Conservation (phyloP, 805 yeast genomes). For the Brettanomyces nanus region DNA sequence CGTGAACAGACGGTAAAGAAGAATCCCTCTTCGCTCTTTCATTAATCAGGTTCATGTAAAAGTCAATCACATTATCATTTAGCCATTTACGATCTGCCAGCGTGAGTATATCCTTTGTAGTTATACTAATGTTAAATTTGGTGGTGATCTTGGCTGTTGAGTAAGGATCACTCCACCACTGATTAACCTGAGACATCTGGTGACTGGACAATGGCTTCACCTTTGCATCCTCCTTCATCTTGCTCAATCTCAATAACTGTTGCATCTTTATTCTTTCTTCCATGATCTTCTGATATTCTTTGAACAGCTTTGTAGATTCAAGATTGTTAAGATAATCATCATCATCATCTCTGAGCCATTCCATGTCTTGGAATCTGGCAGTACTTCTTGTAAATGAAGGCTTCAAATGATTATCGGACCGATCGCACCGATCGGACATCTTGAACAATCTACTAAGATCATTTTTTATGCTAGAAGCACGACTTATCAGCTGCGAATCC, state of each 20-base stretch:
- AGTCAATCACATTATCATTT: conserved; percentile 86
- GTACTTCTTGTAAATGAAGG: conserved; percentile 15
- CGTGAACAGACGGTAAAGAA: conserved; percentile 38
- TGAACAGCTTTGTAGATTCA: conserved; percentile 26
- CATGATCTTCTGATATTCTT: conserved; percentile 35
- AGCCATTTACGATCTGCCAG: conserved; percentile 71
- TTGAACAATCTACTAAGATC: not conserved
- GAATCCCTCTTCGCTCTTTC: conserved; percentile 24
- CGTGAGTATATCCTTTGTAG: conserved; percentile 61
- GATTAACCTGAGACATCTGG: conserved; percentile 28
- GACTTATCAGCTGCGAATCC: conserved; percentile 2
- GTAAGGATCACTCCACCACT: conserved; percentile 24
- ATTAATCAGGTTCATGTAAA: conserved; percentile 52
- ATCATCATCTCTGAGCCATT: conserved; percentile 24
- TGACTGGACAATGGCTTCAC: conserved; percentile 24
- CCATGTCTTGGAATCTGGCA: conserved; percentile 21
- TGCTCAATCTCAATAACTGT: conserved; percentile 27
- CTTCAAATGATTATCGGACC: not conserved
- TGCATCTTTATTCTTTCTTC: conserved; percentile 33
- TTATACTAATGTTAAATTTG: conserved; percentile 48
- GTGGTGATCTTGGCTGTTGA: conserved; percentile 22
- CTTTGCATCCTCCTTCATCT: conserved; percentile 27
- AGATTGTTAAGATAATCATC: conserved; percentile 24
- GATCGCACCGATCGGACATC: not conserved
- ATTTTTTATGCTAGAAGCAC: conserved; percentile 1